phyloP scores from a whole-genome alignment of 352 stramenopile genomes.

The Phytophthora pini region DNA sequence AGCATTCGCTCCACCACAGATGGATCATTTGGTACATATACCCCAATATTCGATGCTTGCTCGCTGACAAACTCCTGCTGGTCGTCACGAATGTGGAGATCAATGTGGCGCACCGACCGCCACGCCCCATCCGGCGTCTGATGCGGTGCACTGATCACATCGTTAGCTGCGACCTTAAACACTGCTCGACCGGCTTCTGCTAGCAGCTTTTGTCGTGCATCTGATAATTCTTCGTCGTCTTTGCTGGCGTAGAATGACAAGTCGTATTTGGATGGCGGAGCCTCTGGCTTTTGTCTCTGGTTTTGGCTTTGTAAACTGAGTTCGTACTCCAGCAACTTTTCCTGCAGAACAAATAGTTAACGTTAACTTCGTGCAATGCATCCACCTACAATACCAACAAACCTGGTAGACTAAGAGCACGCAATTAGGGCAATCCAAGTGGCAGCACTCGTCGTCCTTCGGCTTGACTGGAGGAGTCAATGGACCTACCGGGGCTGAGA shows the following conservation, averaged over 20 bases:
- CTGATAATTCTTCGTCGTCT: conserved; percentile 35
- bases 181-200: conserved; percentile 43
- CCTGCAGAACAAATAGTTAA: conserved; percentile 38
- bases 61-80: conserved; percentile 59
- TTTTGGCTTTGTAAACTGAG: conserved; percentile 52
- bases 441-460: conserved; percentile 84
- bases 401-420: conserved; percentile 89
- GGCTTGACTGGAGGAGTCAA: conserved; percentile 67
- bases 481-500: conserved; percentile 27
- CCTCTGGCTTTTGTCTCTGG: conserved; percentile 25
- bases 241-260: conserved; percentile 55
- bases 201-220: conserved; percentile 42
- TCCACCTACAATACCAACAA: conserved; percentile 13
- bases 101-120: conserved; percentile 77
- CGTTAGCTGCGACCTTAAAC: conserved; percentile 62
- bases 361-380: background rate
- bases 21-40: conserved; percentile 76
- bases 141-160: conserved; percentile 66
- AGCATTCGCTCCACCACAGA: conserved; percentile 61
- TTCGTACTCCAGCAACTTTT: conserved; percentile 88
- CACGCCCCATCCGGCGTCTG: conserved; percentile 58
- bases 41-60: conserved; percentile 79
- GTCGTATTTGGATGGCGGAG: conserved; percentile 50
- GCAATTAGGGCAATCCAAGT: conserved; percentile 87
- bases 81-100: conserved; percentile 52